phyloP scores from a whole-genome alignment of 1,139 yeast genomes.

The Geotrichum phurueaensis region DNA sequence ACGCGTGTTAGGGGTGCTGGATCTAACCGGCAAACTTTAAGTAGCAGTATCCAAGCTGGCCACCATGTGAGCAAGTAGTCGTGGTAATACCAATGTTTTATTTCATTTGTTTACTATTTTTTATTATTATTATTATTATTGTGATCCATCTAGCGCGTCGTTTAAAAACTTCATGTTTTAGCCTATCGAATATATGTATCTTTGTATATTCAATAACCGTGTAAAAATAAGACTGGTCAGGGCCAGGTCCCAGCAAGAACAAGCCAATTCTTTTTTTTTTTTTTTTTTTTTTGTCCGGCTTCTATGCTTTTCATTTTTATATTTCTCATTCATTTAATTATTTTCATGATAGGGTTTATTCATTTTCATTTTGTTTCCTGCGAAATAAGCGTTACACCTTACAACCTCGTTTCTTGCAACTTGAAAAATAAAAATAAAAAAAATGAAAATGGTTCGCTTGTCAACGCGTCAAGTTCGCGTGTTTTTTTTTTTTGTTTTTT shows the following conservation, averaged over 20 bases:
- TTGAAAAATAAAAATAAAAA: background rate
- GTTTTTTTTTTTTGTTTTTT: background rate
- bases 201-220: too few species aligned
- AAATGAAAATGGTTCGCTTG: background rate
- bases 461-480: background rate
- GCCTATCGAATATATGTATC: too few species aligned
- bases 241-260: background rate
- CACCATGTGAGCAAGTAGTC: constrained; percentile 21
- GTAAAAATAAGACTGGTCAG: background rate
- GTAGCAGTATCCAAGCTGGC: constrained; percentile 29
- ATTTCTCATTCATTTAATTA: background rate
- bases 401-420: background rate
- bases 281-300: background rate
- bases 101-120: too few species aligned
- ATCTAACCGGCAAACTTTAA: constrained; percentile 25
- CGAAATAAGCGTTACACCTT: background rate
- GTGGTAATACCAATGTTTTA: background rate
- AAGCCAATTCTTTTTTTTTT: background rate
- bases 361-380: background rate
- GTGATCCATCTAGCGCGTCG: too few species aligned
- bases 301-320: background rate
- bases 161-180: too few species aligned
- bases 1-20: background rate
- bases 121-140: too few species aligned
- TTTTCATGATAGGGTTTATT: background rate